phyloP scores from a whole-genome alignment of 2,329 filamentous ascomycete species.

The Aspergillus uvarum region DNA sequence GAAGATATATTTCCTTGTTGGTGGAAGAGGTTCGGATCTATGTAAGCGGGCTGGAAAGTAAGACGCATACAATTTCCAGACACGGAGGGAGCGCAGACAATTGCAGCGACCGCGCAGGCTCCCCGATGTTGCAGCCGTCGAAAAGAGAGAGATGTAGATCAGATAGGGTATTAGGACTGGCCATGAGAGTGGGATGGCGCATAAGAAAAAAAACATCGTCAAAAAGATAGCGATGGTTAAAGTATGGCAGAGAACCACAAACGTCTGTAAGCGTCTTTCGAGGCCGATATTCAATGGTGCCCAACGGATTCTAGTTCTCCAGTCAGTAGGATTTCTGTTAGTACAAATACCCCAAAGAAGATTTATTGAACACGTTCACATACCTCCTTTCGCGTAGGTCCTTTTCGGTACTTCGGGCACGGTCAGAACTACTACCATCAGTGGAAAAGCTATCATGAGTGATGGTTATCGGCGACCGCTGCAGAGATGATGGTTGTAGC shows the following conservation, averaged over 20 bases:
- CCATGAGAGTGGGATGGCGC: slow-evolving; percentile 90
- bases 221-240: slow-evolving; percentile 69
- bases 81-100: slow-evolving; percentile 66
- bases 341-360: neutral
- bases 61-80: slow-evolving; percentile 87
- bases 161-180: slow-evolving; percentile 75
- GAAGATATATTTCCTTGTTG: slow-evolving; percentile 90
- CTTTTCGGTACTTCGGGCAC: neutral
- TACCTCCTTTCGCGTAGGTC: neutral
- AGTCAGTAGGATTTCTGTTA: neutral
- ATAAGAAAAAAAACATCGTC: slow-evolving; percentile 84
- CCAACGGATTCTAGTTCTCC: slow-evolving; percentile 67
- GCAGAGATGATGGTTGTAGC: neutral
- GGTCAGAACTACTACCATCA: neutral
- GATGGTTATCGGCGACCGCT: neutral
- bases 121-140: slow-evolving; percentile 73
- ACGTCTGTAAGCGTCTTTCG: slow-evolving; percentile 71
- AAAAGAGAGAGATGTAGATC: slow-evolving; percentile 73
- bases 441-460: neutral
- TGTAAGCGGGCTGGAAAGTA: slow-evolving; percentile 91
- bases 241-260: slow-evolving; percentile 73
- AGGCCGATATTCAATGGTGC: slow-evolving; percentile 76
- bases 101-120: slow-evolving; percentile 72
- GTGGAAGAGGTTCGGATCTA: slow-evolving; percentile 74
- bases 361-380: neutral